These are phyloP conservation scores for Lichenothelia convexa DNA, from an alignment of 495 filamentous ascomycete species.

Conservation along the genomic window DNA sequence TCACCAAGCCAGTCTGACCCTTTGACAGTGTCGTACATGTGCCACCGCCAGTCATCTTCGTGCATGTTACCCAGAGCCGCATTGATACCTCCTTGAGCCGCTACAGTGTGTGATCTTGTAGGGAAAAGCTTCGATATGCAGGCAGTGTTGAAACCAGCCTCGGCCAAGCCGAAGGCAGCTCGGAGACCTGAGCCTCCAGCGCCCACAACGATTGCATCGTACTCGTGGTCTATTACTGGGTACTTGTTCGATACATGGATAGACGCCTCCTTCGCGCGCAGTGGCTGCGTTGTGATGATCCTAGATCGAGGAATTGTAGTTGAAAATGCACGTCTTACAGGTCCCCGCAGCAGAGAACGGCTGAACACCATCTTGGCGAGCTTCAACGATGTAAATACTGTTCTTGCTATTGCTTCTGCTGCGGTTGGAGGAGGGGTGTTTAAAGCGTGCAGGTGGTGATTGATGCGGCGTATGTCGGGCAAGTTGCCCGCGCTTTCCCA, in stretches of 20 bases:
- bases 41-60: slow-evolving; percentile 95
- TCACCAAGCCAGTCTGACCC: slow-evolving; percentile 98
- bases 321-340: slow-evolving; percentile 46
- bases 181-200: slow-evolving; percentile 89
- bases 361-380: too few species aligned
- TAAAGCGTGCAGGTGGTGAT: too few species aligned
- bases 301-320: slow-evolving; percentile 61
- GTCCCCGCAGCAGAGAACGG: too few species aligned
- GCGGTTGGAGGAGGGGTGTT: too few species aligned
- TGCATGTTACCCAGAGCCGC: slow-evolving; percentile 92
- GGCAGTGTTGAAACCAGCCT: slow-evolving; percentile 96
- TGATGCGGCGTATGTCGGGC: too few species aligned
- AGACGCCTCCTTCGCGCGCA: slow-evolving; percentile 82
- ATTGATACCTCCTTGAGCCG: slow-evolving; percentile 88
- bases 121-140: slow-evolving; percentile 98
- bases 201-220: slow-evolving; percentile 74
- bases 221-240: slow-evolving; percentile 17
- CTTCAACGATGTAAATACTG: too few species aligned
- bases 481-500: too few species aligned
- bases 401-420: too few species aligned
- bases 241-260: slow-evolving; percentile 48
- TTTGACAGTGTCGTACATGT: slow-evolving; percentile 99
- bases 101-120: slow-evolving; percentile 88
- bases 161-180: slow-evolving; percentile 89
- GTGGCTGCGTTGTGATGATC: slow-evolving; percentile 65